Base-by-base conservation (phyloP, 202 grass and related monocot genomes). In the Hordeum pubiflorum region DNA sequence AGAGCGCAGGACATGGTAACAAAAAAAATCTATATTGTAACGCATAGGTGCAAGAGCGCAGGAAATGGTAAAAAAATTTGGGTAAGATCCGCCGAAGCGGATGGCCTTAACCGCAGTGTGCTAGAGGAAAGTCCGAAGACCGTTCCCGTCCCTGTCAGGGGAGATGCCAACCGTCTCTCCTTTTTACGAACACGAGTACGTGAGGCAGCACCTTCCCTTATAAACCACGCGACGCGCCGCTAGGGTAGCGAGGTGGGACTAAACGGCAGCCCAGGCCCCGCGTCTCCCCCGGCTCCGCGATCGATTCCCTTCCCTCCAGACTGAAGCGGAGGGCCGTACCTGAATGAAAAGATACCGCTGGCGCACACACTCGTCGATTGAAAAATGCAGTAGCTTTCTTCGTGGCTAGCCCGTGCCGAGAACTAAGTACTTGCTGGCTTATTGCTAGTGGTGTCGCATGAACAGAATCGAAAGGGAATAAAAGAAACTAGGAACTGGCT, bases 101-200 rank as follows among this genome's bases (percentile, higher is more conserved):
- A 52, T 63, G 77, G 84, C 89, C 85, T 89, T 89, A 94, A 94
- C 82, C 88, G 31, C 72, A 72, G 79, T 86, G 79, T 91, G 84
- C 76, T 76, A 77, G 5, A 86, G 63, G 61, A 84, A 81, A 84
- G 89, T 88, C 74, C 79, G 22, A 84, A 84, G 52, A 83, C 87
- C 37, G 33, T 76, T 91, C 89, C 87, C 92, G 82, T 84, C 92
- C 89, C 82, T 94, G 87, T 86, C 89, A 91, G 82, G 89, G 89
- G 82, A 88, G 89, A 94, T 94, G 89, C 92, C 92, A 93, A 91
- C 88, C 80, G 68, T 92, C 92, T 85, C 92, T 94, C 86, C 92
- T 91, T 94, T 94, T 71, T 79, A 91, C 87, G 82, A 90, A 90
- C 85, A 94, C 85, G 1, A 0, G 0, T 0, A 0, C 5, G 0